Percentiles rank a stretch among this genome's conserved stretches.
phyloP scores from a whole-genome alignment of 75 land plant genomes.

The Sequoiadendron giganteum region DNA sequence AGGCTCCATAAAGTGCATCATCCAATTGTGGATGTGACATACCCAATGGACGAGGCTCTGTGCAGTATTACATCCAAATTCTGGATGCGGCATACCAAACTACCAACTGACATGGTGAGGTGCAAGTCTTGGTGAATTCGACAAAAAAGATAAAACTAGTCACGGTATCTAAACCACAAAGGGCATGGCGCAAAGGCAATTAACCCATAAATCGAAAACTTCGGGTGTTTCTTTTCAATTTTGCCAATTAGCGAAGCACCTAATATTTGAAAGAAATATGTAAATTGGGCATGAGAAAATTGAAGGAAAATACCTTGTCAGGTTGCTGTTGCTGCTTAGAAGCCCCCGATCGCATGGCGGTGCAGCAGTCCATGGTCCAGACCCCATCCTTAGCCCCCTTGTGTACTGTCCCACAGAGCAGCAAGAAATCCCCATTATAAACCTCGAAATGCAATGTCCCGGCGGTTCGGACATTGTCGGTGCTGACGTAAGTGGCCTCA shows the following conservation, averaged over 20 bases:
- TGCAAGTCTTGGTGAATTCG: no score
- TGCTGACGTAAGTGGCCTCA: constrained; percentile 86
- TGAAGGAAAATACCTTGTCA: not conserved
- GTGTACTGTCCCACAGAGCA: constrained; percentile 67
- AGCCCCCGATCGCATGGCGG: constrained; percentile 35
- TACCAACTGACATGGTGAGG: no score
- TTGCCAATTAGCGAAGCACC: not conserved
- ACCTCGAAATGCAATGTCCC: constrained; percentile 76
- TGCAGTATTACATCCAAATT: no score
- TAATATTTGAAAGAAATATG: not conserved
- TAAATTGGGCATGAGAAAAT: no score
- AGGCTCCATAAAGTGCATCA: not conserved
- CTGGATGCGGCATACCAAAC: no score
- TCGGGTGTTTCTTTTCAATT: not conserved
- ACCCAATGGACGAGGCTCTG: constrained; percentile 3
- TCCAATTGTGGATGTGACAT: constrained; percentile 26
- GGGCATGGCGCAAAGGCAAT: no score
- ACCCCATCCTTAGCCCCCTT: constrained; percentile 37
- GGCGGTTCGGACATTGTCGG: constrained; percentile 66
- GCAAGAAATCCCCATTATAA: constrained; percentile 45
- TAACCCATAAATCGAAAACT: no score
- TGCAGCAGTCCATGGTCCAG: constrained; percentile 82
- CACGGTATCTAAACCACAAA: no score
- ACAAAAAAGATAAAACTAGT: no score
- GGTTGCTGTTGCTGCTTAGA: constrained; percentile 33